Evolutionary conservation across 768 basidiomycete genomes (phyloP).

Genomic region (Heimioporus sp.): DNA sequence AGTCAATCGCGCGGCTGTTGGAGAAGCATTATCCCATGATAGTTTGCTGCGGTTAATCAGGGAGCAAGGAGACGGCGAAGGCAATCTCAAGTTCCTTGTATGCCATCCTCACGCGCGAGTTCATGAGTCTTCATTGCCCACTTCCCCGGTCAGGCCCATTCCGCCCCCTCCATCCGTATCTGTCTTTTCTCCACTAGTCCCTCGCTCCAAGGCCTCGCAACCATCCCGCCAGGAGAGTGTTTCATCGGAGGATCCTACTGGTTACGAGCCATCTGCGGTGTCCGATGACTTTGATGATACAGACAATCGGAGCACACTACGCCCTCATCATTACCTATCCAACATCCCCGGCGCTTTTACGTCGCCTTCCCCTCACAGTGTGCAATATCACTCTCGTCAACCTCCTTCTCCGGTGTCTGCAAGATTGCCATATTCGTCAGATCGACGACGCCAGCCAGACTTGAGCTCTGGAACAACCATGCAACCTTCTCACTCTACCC

Average conservation of each 20-base stretch:
- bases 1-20: constrained; percentile 74
- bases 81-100: constrained; percentile 82
- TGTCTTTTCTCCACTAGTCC: constrained; percentile 46
- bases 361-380: constrained; percentile 36
- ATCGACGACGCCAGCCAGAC: constrained; percentile 29
- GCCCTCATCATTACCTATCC: constrained; percentile 36
- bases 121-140: constrained; percentile 47
- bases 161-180: constrained; percentile 51
- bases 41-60: constrained; percentile 69
- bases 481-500: constrained; percentile 27
- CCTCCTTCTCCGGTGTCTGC: constrained; percentile 35
- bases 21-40: constrained; percentile 70
- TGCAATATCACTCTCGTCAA: constrained; percentile 39
- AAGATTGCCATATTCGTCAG: constrained; percentile 21
- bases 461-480: constrained; percentile 15
- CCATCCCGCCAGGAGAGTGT: constrained; percentile 66
- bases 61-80: constrained; percentile 70
- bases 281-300: constrained; percentile 59
- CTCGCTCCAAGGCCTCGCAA: constrained; percentile 44
- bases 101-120: constrained; percentile 61
- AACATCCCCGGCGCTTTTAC: constrained; percentile 29
- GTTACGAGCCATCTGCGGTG: constrained; percentile 61
- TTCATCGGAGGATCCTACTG: constrained; percentile 63
- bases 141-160: constrained; percentile 44
- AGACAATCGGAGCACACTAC: constrained; percentile 47